Conservation (phyloP, 75 land plant species). For the Gnetum montanum region DNA sequence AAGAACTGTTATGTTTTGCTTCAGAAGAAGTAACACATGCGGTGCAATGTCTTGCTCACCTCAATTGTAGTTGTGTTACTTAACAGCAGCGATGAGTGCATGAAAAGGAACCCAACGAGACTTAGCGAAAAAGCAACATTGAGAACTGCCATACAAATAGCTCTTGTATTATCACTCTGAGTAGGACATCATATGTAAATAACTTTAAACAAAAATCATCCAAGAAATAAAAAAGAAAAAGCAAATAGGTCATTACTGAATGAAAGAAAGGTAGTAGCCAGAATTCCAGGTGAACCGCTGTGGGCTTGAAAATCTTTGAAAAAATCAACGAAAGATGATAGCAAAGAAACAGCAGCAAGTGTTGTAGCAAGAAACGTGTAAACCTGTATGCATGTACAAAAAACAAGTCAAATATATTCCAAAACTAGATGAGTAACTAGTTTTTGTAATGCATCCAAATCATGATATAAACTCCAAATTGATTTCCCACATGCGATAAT, state of each 20-base stretch:
- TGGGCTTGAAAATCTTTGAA: slow-evolving; percentile 34
- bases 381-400: slow-evolving; percentile 30
- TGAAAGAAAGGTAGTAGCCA: slow-evolving; percentile 61
- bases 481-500: too few species aligned
- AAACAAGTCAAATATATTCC: slow-evolving; percentile 1
- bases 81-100: slow-evolving; percentile 59
- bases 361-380: slow-evolving; percentile 73
- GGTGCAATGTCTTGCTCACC: slow-evolving; percentile 43
- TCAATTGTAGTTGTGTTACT: slow-evolving; percentile 77
- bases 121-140: slow-evolving; percentile 77
- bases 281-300: slow-evolving; percentile 35
- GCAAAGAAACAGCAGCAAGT: slow-evolving; percentile 41
- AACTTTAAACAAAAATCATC: not conserved
- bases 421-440: too few species aligned
- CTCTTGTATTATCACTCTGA: slow-evolving; percentile 6
- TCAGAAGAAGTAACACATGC: not conserved
- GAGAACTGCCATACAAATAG: slow-evolving; percentile 47
- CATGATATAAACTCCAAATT: too few species aligned
- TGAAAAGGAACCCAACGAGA: slow-evolving; percentile 59
- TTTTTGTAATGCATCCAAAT: too few species aligned
- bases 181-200: slow-evolving; percentile 1
- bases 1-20: too few species aligned
- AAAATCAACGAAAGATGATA: slow-evolving; percentile 53
- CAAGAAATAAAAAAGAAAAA: not conserved
- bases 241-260: slow-evolving; percentile 36